Evolutionary conservation across 1,284 basidiomycete species (phyloP), one percentile per base, ranked within the genome.

Genomic region (Sporisorium exsertum): DNA sequence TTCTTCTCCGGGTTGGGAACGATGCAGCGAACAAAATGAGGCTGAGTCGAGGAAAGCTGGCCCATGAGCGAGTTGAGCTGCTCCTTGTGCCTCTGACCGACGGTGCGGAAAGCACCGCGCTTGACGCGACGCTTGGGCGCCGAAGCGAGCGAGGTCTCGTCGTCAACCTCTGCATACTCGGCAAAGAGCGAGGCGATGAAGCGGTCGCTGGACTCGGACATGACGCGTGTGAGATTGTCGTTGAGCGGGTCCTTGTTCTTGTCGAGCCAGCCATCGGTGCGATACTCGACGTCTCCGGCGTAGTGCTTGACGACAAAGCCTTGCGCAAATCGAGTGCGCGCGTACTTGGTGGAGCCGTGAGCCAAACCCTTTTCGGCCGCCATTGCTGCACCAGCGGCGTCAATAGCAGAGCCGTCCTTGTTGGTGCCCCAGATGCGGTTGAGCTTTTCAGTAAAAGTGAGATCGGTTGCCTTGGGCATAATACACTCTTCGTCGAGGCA

Each of bases 161-260:
- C 92, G 40, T 89, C 81, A 85, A 76, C 89, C 87, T 66, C 88
- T 15, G 88, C 88, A 81, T 91, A 95, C 78, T 98, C 96, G 18
- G 91, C 88, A 86, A 99, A 99, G 42, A 99, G 89, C 2, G 88
- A 86, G 0, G 93, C 91, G 42, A 99, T 90, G 81, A 94, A 94
- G 37, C 90, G 90, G 78, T 97, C 92, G 2, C 90, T 89, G 2
- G 96, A 97, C 16, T 90, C 89, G 1, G 94, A 91, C 26, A 99
- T 89, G 43, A 99, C 91, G 18, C 94, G 91, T 0, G 94, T 94
- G 45, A 99, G 89, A 83, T 98, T 96, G 85, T 98, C 95, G 86
- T 99, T 98, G 73, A 99, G 88, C 0, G 97, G 97, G 83, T 99
- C 97, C 87, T 97, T 97, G 89, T 99, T 99, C 91, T 99, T 99